Conservation (phyloP, 441 rosid genomes). For the Hura crepitans region DNA sequence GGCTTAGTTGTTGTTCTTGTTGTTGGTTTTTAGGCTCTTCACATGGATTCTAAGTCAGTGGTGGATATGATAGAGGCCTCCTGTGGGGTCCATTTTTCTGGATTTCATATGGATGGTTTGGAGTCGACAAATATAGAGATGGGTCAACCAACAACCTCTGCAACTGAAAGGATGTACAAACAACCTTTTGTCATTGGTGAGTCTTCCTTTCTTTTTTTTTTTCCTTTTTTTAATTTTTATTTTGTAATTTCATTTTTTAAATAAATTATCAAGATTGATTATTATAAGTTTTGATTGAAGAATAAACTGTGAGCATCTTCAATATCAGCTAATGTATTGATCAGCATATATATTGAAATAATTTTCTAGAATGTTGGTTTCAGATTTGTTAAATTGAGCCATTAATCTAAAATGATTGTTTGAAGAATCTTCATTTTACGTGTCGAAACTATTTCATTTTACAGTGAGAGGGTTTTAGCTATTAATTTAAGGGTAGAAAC, state of each 20-base stretch:
- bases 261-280: background rate
- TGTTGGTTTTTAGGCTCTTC: constrained; percentile 27
- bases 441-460: background rate
- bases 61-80: constrained; percentile 80
- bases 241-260: no score
- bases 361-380: background rate
- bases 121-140: constrained; percentile 33
- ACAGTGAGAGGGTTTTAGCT: background rate
- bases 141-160: constrained; percentile 45
- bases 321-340: background rate
- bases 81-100: constrained; percentile 80
- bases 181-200: constrained; percentile 95
- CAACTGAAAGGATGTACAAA: constrained; percentile 47
- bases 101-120: constrained; percentile 72
- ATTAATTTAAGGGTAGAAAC: background rate
- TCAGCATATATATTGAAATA: background rate
- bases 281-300: background rate
- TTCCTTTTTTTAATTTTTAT: background rate
- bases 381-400: background rate
- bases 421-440: background rate
- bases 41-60: constrained; percentile 62
- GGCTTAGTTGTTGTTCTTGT: constrained; percentile 1
- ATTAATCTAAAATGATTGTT: background rate
- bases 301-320: background rate
- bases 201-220: constrained; percentile 15